These are phyloP conservation scores for Talaromyces liani DNA, from an alignment of 495 filamentous ascomycete genomes.

Conservation along the genomic window DNA sequence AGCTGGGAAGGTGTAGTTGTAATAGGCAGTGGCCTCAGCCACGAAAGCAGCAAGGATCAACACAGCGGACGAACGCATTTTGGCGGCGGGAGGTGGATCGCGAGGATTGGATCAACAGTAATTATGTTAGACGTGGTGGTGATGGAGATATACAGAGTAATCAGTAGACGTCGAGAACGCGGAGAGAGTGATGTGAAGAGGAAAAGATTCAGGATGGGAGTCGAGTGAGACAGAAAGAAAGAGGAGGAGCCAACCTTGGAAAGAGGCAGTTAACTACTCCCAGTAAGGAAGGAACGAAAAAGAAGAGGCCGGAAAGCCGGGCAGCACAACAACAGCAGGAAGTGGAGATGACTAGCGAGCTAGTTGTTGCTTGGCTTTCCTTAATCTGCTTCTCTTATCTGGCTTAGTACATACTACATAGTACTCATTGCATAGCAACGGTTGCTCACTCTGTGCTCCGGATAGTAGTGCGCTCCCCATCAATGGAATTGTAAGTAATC, in stretches of 20 bases:
- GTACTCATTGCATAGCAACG: not conserved
- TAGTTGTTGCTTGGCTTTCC: not conserved
- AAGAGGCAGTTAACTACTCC: slow-evolving; percentile 1
- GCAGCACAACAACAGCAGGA: not conserved
- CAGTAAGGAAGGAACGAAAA: not conserved
- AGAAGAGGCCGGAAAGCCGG: not conserved
- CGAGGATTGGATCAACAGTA: slow-evolving; percentile 2
- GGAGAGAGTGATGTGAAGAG: slow-evolving; percentile 3
- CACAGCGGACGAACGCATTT: slow-evolving; percentile 23
- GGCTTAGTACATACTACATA: too few species aligned
- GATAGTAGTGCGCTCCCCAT: too few species aligned
- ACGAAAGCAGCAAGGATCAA: slow-evolving; percentile 29
- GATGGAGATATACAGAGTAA: not conserved
- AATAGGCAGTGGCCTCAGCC: slow-evolving; percentile 18
- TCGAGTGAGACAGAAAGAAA: slow-evolving; percentile 16
- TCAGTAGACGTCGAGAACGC: not conserved
- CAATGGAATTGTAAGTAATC: too few species aligned
- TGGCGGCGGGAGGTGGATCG: slow-evolving; percentile 14
- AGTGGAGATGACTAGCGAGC: not conserved
- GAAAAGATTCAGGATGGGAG: slow-evolving; percentile 15
- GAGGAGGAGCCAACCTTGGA: slow-evolving; percentile 16
- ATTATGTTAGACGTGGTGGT: not conserved
- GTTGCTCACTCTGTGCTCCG: too few species aligned
- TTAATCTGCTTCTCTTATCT: not conserved
- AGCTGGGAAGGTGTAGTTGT: slow-evolving; percentile 28